These are phyloP conservation scores for Hypocrella siamensis DNA, from an alignment of 2,329 filamentous ascomycete species.

Conservation along the genomic window DNA sequence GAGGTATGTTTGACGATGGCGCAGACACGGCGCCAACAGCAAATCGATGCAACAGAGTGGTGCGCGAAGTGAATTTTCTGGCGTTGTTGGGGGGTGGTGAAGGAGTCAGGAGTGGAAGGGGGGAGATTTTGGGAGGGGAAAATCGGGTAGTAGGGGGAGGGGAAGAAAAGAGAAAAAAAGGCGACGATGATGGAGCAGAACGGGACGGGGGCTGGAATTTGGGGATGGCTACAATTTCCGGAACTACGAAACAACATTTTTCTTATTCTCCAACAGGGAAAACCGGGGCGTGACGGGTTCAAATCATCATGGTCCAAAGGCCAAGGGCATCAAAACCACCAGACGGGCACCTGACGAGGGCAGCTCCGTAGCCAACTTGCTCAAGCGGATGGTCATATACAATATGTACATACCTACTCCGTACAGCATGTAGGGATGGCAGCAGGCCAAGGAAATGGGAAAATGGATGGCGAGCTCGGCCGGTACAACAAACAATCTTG, in stretches of 20 bases:
- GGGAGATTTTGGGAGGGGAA: constrained; percentile 9
- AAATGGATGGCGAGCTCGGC: no score
- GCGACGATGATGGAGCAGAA: constrained; percentile 7
- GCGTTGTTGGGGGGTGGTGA: constrained; percentile 18
- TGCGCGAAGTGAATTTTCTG: constrained; percentile 11
- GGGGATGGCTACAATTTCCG: constrained; percentile 12
- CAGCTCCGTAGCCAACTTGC: no score
- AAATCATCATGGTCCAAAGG: no score
- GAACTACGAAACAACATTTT: constrained; percentile 6
- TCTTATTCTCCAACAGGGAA: constrained; percentile 5
- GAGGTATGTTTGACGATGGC: constrained; percentile 19
- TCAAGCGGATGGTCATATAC: no score
- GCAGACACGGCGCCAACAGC: constrained; percentile 15
- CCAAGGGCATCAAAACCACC: constrained; percentile 1
- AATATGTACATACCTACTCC: no score
- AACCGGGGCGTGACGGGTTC: constrained; percentile 7
- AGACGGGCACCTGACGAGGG: no score
- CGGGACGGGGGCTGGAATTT: constrained; percentile 6
- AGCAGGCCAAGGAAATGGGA: no score
- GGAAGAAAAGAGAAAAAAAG: constrained; percentile 8
- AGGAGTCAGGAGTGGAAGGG: constrained; percentile 11
- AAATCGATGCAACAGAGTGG: constrained; percentile 23
- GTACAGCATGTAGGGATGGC: no score
- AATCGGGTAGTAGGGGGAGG: constrained; percentile 8
- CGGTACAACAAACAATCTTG: no score